Conservation (phyloP, 2,329 filamentous ascomycete genomes). For the Hypoxylon sp. region DNA sequence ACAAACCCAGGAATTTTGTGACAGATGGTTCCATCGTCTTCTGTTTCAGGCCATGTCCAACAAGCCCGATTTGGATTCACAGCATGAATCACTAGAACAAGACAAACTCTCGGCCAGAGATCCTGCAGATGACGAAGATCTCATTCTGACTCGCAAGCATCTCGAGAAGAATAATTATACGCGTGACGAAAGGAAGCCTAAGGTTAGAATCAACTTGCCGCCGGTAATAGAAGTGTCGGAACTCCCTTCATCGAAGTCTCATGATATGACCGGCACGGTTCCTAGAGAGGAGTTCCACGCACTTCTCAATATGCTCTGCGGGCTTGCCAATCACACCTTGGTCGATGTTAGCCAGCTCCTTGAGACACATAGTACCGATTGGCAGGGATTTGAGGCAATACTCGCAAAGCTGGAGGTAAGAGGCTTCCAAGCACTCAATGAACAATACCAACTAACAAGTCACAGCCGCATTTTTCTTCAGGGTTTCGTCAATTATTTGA, state of each 20-base stretch:
- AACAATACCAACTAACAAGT: neutral
- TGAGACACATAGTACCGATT: neutral
- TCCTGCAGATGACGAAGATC: neutral
- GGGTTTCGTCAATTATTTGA: neutral
- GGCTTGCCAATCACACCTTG: neutral
- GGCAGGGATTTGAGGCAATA: neutral
- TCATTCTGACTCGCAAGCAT: neutral
- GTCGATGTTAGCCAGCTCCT: neutral
- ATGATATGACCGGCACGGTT: neutral
- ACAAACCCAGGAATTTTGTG: neutral
- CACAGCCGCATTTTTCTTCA: neutral
- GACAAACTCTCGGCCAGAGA: neutral
- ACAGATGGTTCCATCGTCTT: neutral
- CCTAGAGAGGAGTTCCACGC: neutral
- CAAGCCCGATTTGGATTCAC: neutral
- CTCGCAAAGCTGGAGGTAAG: neutral
- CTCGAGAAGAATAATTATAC: neutral
- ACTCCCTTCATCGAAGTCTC: neutral
- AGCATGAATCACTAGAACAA: neutral
- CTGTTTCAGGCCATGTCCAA: neutral
- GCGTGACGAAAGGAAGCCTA: neutral
- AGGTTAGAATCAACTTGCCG: neutral
- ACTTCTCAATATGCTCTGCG: neutral
- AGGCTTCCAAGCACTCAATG: neutral
- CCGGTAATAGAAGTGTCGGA: neutral